Evolutionary conservation across 2,329 filamentous ascomycete genomes (phyloP).

Genomic region (Pseudopithomyces maydicus): DNA sequence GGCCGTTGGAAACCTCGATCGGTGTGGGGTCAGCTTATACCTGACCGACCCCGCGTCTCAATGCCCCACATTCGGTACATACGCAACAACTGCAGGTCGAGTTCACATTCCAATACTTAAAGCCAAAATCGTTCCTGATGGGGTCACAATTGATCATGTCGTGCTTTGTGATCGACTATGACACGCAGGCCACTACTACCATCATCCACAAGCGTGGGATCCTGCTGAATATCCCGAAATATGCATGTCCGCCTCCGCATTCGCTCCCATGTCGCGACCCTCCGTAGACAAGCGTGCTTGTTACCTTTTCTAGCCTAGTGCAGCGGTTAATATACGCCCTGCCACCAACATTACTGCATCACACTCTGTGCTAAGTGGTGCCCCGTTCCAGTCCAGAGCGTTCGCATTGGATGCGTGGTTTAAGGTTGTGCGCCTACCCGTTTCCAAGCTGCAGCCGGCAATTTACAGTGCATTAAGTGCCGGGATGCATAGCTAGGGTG

Average conservation of each 20-base stretch:
- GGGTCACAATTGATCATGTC: no score
- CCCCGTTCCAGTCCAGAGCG: neutral
- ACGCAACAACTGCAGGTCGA: no score
- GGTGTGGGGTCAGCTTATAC: no score
- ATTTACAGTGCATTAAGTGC: conserved; percentile 4
- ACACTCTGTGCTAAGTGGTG: neutral
- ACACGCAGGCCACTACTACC: neutral
- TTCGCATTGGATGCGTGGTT: conserved; percentile 5
- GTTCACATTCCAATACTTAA: no score
- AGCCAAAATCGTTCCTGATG: no score
- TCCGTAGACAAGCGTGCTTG: neutral
- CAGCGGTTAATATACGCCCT: conserved; percentile 12
- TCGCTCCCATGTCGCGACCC: neutral
- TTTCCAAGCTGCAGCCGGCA: neutral
- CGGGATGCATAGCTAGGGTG: neutral
- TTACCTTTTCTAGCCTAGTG: neutral
- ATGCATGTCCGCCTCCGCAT: conserved; percentile 1
- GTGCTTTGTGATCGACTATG: neutral
- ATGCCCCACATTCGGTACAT: no score
- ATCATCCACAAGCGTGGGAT: neutral
- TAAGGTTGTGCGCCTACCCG: neutral
- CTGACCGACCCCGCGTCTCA: no score
- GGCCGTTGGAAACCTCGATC: no score
- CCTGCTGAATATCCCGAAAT: neutral
- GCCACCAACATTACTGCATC: neutral